Evolutionary conservation across 2,329 filamentous ascomycete species (phyloP), one percentile per base, ranked within the genome.

Genomic region (Penicillium sp.): DNA sequence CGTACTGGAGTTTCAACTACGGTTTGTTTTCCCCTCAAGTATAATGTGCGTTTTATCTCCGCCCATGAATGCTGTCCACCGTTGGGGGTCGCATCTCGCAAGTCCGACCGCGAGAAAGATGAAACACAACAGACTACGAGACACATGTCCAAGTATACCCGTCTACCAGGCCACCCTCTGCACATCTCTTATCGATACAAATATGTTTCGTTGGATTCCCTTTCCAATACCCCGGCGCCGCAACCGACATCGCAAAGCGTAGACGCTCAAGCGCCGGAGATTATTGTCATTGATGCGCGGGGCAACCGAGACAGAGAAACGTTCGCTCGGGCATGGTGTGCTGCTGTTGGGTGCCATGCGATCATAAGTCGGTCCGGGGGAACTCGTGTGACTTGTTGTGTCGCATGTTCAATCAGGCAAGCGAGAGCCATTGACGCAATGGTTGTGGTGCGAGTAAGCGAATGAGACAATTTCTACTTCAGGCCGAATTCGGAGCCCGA

Each of bases 41-140:
- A 82, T 64, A 80, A 83, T 55, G 75, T 82, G 14, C 75, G 80
- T 28, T 85, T 84, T 62, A 70, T 85, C 41, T 76, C 80, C 0
- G 80, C 81, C 1, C 80, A 80, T 63, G 80, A 79, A 17, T 85
- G 82, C 64, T 76, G 72, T 7, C 73, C 77, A 11, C 79, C 80
- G 3, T 60, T 66, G 7, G 74, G 75, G 4, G 66, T 69, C 43
- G 61, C 65, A 8, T 61, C 57, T 50, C 53, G 50, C 10, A 53
- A 52, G 19, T 12, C 28, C 40, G 19, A 25, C 40, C 31, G 41
- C 28, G 17, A 45, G 22, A 26, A 33, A 9, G 49, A 45, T 22
- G 31, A 31, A 11, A 25, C 19, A 10, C 16, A 53, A 11, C 30
- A 53, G 53, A 11, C 55, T 58, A 30, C 43, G 40, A 40, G 58